Evolutionary conservation across 495 filamentous ascomycete genomes (phyloP), one percentile per base, ranked within the genome.

Genomic region (Trichoderma orchidacearum): DNA sequence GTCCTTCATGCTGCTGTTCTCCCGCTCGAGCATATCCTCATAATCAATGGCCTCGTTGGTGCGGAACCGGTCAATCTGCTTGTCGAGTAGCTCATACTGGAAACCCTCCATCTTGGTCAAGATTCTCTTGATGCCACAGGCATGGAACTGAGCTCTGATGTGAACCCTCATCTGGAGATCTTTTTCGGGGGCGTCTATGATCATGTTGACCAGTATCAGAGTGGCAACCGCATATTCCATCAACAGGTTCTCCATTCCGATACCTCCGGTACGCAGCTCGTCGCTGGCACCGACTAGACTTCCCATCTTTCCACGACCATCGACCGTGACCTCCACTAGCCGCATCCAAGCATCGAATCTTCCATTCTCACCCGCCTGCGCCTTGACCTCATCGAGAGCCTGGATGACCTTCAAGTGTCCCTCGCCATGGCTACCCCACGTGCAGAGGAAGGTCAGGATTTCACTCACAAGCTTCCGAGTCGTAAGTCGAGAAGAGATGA

Each of bases 341-440:
- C 93, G 87, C 88, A 98, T 95, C 93, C 93, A 98, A 15, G 94
- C 85, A 72, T 98, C 93, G 64, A 98, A 98, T 15, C 94, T 85
- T 30, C 93, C 93, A 64, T 93, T 96, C 68, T 98, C 93, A 38
- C 85, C 85, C 63, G 95, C 85, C 61, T 90, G 81, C 60, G 77
- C 81, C 68, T 97, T 97, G 70, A 96, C 85, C 64, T 88, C 79
- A 60, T 98, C 93, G 77, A 97, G 82, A 29, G 90, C 87, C 70
- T 94, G 86, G 56, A 98, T 80, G 23, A 98, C 93, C 72, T 90
- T 95, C 35, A 87, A 74, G 67, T 98, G 93, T n/a, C 93, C 93
- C 63, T 89, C 78, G n/a, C 90, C 90, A 51, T 91, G 84, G 35
- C 80, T 88, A 35, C 66, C 68, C 92, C 94, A 98, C 66, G 97